Conservation (phyloP, 164 flowering plant genomes). For the Magnolia kwangsiensis region DNA sequence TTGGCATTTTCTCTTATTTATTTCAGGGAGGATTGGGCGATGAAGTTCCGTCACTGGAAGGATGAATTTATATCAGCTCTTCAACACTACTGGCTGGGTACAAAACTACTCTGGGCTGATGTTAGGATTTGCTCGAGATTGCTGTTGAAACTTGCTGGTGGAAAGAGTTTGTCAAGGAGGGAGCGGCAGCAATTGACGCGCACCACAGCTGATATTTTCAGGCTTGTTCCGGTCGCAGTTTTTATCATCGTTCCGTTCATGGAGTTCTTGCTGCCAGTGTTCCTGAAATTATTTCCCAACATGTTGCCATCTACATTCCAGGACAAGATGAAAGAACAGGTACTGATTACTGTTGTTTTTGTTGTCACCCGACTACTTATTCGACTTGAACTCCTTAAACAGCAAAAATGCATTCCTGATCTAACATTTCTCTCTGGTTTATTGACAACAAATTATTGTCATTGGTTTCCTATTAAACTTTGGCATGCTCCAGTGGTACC, state of each 20-base stretch:
- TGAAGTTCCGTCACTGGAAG: conserved; percentile 76
- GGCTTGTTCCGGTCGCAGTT: conserved; percentile 90
- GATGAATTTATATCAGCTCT: conserved; percentile 58
- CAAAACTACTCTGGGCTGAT: conserved; percentile 79
- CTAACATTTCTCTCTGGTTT: background rate
- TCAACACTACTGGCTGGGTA: conserved; percentile 91
- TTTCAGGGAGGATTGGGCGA: conserved; percentile 84
- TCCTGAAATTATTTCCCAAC: conserved; percentile 87
- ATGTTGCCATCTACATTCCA: conserved; percentile 97
- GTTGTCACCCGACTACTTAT: background rate
- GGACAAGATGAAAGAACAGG: conserved; percentile 97
- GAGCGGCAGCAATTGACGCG: conserved; percentile 89
- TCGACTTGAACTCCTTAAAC: conserved; percentile 3
- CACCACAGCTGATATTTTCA: conserved; percentile 87
- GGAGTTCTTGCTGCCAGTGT: conserved; percentile 91
- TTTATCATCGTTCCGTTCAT: conserved; percentile 86
- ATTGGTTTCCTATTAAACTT: background rate
- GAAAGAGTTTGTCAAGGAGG: conserved; percentile 86
- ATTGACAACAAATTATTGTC: too few relatives aligned
- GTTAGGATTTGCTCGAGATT: conserved; percentile 71
- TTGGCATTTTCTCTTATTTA: background rate
- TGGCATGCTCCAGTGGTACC: background rate
- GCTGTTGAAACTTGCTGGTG: conserved; percentile 68
- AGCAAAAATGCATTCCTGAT: background rate
- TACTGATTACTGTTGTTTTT: conserved; percentile 14